Percentiles rank a stretch among this genome's conserved stretches.
phyloP scores from a whole-genome alignment of 208 protist species.

The Trichomonas gallinae region DNA sequence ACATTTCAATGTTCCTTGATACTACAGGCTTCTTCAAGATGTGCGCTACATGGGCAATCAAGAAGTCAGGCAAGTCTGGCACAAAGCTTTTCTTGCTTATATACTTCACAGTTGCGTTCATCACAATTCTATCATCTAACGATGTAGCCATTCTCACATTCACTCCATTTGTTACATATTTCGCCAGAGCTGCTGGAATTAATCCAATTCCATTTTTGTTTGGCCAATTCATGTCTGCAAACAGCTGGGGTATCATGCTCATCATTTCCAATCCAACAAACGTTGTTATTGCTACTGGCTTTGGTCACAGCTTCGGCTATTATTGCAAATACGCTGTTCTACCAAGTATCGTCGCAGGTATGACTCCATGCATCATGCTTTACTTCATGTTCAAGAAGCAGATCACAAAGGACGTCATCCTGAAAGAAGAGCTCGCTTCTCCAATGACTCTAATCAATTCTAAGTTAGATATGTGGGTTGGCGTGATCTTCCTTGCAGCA shows the following conservation, averaged over 20 bases:
- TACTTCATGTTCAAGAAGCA: not conserved
- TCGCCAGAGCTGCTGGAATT: not conserved
- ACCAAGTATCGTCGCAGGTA: not conserved
- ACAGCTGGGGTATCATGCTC: not conserved
- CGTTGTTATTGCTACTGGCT: not conserved
- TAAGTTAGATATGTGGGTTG: not conserved
- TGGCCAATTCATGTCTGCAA: not conserved
- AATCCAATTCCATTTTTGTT: not conserved
- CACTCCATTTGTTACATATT: not conserved
- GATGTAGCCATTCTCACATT: not conserved
- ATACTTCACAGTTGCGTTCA: not conserved
- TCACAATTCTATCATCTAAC: not conserved
- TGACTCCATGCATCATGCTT: not conserved
- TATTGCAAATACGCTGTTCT: not conserved
- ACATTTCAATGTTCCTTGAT: not conserved
- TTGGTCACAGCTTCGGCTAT: not conserved
- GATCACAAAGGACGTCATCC: not conserved
- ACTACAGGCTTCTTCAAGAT: not conserved
- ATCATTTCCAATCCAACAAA: conserved; percentile 21
- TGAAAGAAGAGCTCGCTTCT: not conserved
- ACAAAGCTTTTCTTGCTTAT: not conserved
- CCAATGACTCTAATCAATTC: not conserved
- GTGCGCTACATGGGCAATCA: not conserved
- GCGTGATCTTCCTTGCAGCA: not conserved
- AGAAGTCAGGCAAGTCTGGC: not conserved